Base-by-base conservation (phyloP, 345 rosid genomes). In the Melastoma malabathricum region DNA sequence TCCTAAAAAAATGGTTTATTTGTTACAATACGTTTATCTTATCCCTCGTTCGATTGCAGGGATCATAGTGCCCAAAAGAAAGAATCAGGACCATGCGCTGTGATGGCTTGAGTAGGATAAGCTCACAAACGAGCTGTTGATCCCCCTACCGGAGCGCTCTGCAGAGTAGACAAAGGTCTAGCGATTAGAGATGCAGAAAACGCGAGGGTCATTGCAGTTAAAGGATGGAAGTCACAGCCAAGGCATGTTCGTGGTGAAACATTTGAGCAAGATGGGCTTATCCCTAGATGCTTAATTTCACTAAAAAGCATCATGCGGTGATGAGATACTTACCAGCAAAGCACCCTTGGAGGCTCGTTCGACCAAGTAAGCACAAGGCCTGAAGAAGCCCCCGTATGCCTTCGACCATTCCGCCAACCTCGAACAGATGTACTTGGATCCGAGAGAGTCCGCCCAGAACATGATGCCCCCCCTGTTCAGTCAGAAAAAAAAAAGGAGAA, bases 361-460 rank as follows among this genome's bases (percentile, higher is more conserved):
- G 50, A 86, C 84, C 69, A 92, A 70, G 72, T 80, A 87, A 38
- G 86, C 65, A 54, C 96, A 87, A 55, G 98, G 98, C 74, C 82
- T 79, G 80, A 87, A 92, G 77, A 92, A 87, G 9, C 65, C 93
- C 18, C 97, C 98, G 22, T 87, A 81, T 48, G 55, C 8, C 56
- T 74, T 82, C 1, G 89, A 68, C 98, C 98, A 92, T 50, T 84
- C 85, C 54, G 80, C 77, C 72, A 92, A 68, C 70, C 70, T 82
- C 20, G 88, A 75, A 64, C 64, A 54, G 9, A 87, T 72, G 64
- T 83, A 79, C 55, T 79, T 87, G 4, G 94, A 77, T 51, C 94
- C 94, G 1, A 79, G 58, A n/a, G 80, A 65, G 63, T 87, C 83
- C 15, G 98, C 98, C 98, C 98, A 87, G 81, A 84, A 87, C 71